These are phyloP conservation scores for Logfia minima DNA, from an alignment of 129 eudicot species.

Conservation along the genomic window DNA sequence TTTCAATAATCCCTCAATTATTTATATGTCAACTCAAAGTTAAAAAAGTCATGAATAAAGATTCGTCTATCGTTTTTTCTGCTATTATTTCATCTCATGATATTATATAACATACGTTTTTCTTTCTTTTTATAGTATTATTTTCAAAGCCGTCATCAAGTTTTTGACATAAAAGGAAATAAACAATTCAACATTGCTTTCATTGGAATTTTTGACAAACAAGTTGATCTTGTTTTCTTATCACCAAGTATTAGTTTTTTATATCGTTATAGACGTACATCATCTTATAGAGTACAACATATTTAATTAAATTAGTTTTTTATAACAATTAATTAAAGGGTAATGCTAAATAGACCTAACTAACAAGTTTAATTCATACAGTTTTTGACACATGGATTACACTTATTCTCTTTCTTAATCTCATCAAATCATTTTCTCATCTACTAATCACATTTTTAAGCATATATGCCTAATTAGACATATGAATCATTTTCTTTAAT, in stretches of 20 bases:
- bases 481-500: too few relatives aligned
- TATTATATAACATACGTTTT: neutral
- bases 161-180: neutral
- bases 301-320: too few relatives aligned
- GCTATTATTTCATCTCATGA: conserved; percentile 7
- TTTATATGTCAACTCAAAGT: neutral
- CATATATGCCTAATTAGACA: too few relatives aligned
- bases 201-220: neutral
- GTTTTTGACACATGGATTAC: too few relatives aligned
- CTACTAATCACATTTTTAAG: too few relatives aligned
- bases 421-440: too few relatives aligned
- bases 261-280: too few relatives aligned
- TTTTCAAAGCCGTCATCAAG: neutral
- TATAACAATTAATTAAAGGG: too few relatives aligned
- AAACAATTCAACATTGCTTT: neutral
- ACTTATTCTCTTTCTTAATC: too few relatives aligned
- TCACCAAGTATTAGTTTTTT: neutral
- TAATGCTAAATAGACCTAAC: too few relatives aligned
- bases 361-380: too few relatives aligned
- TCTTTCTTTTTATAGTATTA: neutral
- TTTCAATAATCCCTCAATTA: neutral
- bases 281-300: too few relatives aligned
- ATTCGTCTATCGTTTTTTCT: neutral
- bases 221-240: neutral
- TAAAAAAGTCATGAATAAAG: conserved; percentile 2